Percentiles rank a stretch among this genome's conserved stretches.
phyloP scores from a whole-genome alignment of 352 stramenopile species.

The Phytophthora macrochlamydospora region DNA sequence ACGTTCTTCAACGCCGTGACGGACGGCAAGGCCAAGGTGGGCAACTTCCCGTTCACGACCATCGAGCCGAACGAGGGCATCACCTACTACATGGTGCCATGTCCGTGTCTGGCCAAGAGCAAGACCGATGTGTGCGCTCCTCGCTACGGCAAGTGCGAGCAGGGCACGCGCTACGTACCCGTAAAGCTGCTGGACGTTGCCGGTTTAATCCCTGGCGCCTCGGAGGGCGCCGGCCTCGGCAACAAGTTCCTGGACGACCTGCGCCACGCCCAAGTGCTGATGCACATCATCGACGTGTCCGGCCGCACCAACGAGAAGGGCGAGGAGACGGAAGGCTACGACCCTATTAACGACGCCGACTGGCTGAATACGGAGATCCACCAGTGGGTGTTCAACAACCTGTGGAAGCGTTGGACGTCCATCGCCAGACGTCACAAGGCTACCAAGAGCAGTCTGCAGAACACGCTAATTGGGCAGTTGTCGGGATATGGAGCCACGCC shows the following conservation, averaged over 20 bases:
- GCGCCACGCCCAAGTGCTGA: conserved; percentile 86
- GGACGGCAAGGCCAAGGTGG: conserved; percentile 86
- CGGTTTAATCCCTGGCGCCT: conserved; percentile 82
- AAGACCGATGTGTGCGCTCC: conserved; percentile 72
- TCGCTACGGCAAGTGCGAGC: conserved; percentile 79
- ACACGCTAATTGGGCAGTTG: conserved; percentile 76
- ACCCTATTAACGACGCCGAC: conserved; percentile 89
- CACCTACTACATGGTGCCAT: conserved; percentile 88
- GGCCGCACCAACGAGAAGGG: conserved; percentile 91
- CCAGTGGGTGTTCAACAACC: conserved; percentile 89
- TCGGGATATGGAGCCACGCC: conserved; percentile 82
- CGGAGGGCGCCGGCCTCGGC: conserved; percentile 94
- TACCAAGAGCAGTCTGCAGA: conserved; percentile 70
- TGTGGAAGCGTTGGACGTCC: conserved; percentile 84
- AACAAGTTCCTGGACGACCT: conserved; percentile 98
- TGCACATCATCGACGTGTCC: conserved; percentile 92
- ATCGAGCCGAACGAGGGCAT: conserved; percentile 91
- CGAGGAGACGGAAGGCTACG: conserved; percentile 85
- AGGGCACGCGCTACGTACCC: conserved; percentile 77
- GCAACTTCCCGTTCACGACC: conserved; percentile 91
- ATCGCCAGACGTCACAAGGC: conserved; percentile 78
- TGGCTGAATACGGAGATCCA: conserved; percentile 89
- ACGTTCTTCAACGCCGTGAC: conserved; percentile 93
- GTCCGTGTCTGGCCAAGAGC: conserved; percentile 68
- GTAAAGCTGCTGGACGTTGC: conserved; percentile 88